A percentile compares a stretch with the other conserved stretches of the same genome.
These are phyloP conservation scores for Lolium rigidum DNA, from an alignment of 176 grass and related monocot genomes.

Conservation along the genomic window DNA sequence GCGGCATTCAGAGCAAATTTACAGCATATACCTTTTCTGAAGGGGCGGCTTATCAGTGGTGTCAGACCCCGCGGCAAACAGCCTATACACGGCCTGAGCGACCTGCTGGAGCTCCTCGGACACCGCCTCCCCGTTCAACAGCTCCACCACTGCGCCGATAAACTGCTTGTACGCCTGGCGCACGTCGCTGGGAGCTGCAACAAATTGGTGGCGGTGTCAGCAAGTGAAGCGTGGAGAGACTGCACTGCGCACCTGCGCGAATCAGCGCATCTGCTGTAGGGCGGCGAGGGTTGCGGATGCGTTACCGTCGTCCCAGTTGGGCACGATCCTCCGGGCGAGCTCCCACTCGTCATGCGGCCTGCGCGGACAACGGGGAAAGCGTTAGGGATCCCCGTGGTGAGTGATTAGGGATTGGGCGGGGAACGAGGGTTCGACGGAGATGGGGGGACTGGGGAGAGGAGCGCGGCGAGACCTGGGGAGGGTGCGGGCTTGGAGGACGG, in stretches of 20 bases:
- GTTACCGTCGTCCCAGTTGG: constrained; percentile 91
- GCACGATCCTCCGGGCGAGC: constrained; percentile 74
- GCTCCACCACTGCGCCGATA: constrained; percentile 71
- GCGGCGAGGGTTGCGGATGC: not conserved
- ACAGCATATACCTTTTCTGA: constrained; percentile 55
- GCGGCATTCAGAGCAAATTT: not conserved
- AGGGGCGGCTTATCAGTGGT: constrained; percentile 10
- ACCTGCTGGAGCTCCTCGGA: constrained; percentile 83
- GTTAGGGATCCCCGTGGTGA: constrained; percentile 5
- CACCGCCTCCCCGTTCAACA: constrained; percentile 79
- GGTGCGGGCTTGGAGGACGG: constrained; percentile 68
- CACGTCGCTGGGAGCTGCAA: constrained; percentile 75
- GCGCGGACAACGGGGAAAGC: constrained; percentile 22
- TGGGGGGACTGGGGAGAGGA: not conserved
- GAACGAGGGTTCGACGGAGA: not conserved
- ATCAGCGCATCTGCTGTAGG: not conserved
- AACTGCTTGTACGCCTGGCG: constrained; percentile 85
- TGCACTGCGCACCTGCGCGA: not conserved
- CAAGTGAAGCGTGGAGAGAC: not conserved
- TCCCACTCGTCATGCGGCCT: constrained; percentile 81
- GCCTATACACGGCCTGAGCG: constrained; percentile 64
- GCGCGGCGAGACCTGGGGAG: constrained; percentile 55
- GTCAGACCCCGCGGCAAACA: constrained; percentile 54
- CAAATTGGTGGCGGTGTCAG: constrained; percentile 28
- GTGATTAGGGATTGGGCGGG: not conserved